Percentiles rank a stretch among this genome's conserved stretches.
phyloP scores from a whole-genome alignment of 1,284 basidiomycete species.

The Gomphus bonarii region DNA sequence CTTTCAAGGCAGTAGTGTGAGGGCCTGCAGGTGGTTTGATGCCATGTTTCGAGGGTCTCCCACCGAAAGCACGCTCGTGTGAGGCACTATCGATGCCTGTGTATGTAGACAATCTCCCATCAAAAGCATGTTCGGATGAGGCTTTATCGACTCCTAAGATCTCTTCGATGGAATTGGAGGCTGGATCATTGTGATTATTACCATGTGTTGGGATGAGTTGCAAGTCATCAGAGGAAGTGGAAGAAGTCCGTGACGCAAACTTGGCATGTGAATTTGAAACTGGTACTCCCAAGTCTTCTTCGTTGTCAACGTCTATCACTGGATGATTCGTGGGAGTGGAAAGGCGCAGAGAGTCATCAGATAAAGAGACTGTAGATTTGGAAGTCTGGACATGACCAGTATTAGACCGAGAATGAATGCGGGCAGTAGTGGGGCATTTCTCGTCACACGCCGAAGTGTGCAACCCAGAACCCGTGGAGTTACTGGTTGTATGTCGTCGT shows the following conservation, averaged over 20 bases:
- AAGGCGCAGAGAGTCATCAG: background rate
- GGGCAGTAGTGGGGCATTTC: background rate
- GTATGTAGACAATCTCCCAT: no score
- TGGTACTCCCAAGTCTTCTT: slow-evolving; percentile 1
- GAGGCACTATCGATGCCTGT: no score
- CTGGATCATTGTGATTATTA: background rate
- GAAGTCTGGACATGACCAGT: background rate
- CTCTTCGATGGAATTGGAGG: background rate
- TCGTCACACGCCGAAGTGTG: background rate
- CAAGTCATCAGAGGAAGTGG: background rate
- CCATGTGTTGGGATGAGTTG: background rate
- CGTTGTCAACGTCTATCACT: slow-evolving; percentile 5
- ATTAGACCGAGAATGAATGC: background rate
- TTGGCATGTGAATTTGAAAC: background rate
- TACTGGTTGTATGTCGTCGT: background rate
- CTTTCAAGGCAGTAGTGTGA: background rate
- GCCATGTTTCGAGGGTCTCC: background rate
- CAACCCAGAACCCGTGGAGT: background rate
- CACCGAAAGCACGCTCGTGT: no score
- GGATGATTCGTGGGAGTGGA: background rate
- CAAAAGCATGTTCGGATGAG: background rate
- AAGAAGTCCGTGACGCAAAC: background rate
- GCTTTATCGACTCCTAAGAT: background rate
- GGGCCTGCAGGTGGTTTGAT: background rate
- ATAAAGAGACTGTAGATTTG: background rate